Evolutionary conservation across 2,329 filamentous ascomycete species (phyloP).

Genomic region (Colletotrichum camelliae): DNA sequence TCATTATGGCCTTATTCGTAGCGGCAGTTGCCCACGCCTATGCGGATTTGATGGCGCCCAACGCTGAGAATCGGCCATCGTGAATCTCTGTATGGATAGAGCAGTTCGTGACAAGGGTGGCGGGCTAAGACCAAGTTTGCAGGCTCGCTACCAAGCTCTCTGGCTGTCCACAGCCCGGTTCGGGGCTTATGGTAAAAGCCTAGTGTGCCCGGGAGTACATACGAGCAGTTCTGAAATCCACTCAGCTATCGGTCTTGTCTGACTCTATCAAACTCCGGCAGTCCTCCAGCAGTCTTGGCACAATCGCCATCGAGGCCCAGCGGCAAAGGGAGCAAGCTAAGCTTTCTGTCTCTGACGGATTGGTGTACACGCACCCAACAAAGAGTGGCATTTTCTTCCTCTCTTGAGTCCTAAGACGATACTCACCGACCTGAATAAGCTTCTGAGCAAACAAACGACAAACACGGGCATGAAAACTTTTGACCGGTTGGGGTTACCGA

Average conservation of each 20-base stretch:
- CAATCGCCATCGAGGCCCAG: not conserved
- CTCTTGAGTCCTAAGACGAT: not conserved
- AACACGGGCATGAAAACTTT: not conserved
- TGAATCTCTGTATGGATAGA: not conserved
- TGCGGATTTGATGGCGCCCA: not conserved
- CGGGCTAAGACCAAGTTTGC: not conserved
- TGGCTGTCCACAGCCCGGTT: not conserved
- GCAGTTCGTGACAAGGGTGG: not conserved
- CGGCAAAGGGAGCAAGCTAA: not conserved
- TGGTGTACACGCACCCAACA: not conserved
- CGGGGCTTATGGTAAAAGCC: not conserved
- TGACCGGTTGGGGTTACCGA: not conserved
- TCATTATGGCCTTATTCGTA: not conserved
- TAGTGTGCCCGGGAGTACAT: not conserved
- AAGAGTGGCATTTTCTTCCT: not conserved
- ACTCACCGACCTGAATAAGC: not conserved
- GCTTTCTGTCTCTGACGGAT: not conserved
- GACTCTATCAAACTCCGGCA: not conserved
- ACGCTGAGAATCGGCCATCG: not conserved
- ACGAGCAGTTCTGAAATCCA: not conserved
- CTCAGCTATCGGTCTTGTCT: not conserved
- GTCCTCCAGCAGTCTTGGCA: not conserved
- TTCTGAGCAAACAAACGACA: not conserved
- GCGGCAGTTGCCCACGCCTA: not conserved
- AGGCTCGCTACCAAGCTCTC: constrained; percentile 7